Base-by-base conservation (phyloP, 208 protist species). In the Trypanosoma melophagium region DNA sequence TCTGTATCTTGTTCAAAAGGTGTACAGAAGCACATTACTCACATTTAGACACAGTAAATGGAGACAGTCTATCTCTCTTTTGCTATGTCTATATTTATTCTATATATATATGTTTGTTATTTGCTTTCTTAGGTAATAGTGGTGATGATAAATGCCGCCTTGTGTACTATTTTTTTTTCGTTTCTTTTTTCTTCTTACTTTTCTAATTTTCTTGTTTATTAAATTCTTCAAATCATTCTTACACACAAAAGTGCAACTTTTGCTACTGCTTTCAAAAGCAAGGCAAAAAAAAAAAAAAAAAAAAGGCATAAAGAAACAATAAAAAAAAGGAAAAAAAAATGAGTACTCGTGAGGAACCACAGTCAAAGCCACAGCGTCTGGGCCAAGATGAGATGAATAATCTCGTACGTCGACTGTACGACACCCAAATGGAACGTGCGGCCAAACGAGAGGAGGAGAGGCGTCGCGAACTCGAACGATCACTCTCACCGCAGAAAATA, bases 401-500 rank as follows among this genome's bases (percentile, higher is more conserved):
- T 40, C 78, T 93, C 10, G 84, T 92, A 53, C 77, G 89, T 53
- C 81, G 89, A 0, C 77, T 95, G 19, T 95, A 93, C 71, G 86
- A 92, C 66, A 81, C 74, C 5, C 89, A 95, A 71, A 76, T 84
- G 74, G 79, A 95, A 68, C 62, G 79, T n/a, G 63, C 61, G n/a
- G 70, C 81, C 54, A 76, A 79, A 79, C 76, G 84, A 14, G 84
- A 91, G 59, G 74, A 78, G 67, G 80, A 92, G 63, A 79, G 83
- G 12, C 68, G 71, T 56, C 72, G 65, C 25, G 75, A 78, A 24
- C 79, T 95, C 12, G 69, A 78, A 50, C 75, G 74, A 19, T 38
- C 40, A 44, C 22, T 35, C 25, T 41, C 28, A 17, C 38, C 57
- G 0, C 64, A 50, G 1, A 76, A 69, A 2, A 65, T 60, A 22